These are phyloP conservation scores for Trichoderma asperellum DNA, from an alignment of 2,329 filamentous ascomycete species.

Conservation along the genomic window DNA sequence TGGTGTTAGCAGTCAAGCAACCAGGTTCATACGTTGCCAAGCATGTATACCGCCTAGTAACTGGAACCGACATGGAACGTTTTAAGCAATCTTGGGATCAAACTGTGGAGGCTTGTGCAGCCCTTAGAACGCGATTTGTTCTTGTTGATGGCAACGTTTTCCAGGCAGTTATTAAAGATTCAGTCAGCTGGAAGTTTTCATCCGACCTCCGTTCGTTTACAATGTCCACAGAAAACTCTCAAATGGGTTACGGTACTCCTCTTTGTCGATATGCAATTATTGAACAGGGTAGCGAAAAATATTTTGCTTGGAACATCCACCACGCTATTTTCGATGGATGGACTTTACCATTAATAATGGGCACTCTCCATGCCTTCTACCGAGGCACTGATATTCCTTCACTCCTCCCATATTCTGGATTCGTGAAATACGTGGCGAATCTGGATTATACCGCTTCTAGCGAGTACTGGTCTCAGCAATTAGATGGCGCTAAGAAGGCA, in stretches of 20 bases:
- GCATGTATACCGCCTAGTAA: slow-evolving; percentile 29
- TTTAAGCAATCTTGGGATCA: slow-evolving; percentile 33
- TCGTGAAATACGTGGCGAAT: slow-evolving; percentile 26
- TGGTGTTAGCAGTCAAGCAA: slow-evolving; percentile 36
- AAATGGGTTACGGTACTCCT: slow-evolving; percentile 14
- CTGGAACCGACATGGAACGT: slow-evolving; percentile 17
- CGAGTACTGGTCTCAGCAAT: slow-evolving; percentile 27
- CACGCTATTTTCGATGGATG: slow-evolving; percentile 27
- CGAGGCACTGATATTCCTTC: neutral
- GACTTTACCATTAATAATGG: slow-evolving; percentile 14
- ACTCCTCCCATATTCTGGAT: slow-evolving; percentile 24
- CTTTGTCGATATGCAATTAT: slow-evolving; percentile 14
- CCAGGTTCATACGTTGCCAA: slow-evolving; percentile 34
- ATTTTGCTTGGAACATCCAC: slow-evolving; percentile 27
- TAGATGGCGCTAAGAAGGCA: slow-evolving; percentile 12
- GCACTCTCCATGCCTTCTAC: slow-evolving; percentile 17
- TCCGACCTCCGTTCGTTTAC: slow-evolving; percentile 12
- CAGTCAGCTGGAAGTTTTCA: neutral
- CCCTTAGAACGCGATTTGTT: slow-evolving; percentile 33
- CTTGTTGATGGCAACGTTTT: slow-evolving; percentile 25
- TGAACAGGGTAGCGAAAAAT: neutral
- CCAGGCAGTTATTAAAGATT: slow-evolving; percentile 30
- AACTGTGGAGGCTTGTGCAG: slow-evolving; percentile 29
- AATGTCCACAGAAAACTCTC: slow-evolving; percentile 15
- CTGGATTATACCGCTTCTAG: slow-evolving; percentile 16